A percentile compares a stretch with the other conserved stretches of the same genome.
Conservation (phyloP, 371 early-diverging fungal genomes). For the Apophysomyces elegans region DNA sequence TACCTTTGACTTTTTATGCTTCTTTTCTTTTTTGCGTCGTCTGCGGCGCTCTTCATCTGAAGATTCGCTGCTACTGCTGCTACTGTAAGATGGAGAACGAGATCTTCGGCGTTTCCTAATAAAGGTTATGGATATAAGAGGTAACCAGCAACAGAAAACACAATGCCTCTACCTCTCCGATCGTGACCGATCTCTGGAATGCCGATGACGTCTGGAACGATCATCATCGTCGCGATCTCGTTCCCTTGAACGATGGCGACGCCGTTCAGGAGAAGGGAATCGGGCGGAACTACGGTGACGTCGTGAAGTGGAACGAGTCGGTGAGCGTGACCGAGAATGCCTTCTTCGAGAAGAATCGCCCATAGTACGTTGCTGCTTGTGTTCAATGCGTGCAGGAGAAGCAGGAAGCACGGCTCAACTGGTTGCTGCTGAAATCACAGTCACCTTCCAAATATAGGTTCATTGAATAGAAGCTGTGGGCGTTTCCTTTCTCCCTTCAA, state of each 20-base stretch:
- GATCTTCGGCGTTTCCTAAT: slow-evolving; percentile 21
- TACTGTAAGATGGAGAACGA: slow-evolving; percentile 11
- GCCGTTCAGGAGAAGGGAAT: not conserved
- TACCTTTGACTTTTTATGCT: slow-evolving; percentile 40
- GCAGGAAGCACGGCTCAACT: slow-evolving; percentile 7
- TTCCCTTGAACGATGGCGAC: not conserved
- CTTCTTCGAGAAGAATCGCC: slow-evolving; percentile 18
- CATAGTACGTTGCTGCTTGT: not conserved
- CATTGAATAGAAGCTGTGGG: not conserved
- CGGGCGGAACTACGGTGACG: not conserved
- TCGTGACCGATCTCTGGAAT: slow-evolving; percentile 12
- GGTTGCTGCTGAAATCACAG: slow-evolving; percentile 8
- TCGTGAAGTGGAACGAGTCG: not conserved
- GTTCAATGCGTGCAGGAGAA: not conserved
- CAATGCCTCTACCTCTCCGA: slow-evolving; percentile 9
- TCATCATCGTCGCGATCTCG: not conserved
- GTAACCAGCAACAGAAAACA: too few relatives aligned
- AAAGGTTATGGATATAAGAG: too few relatives aligned
- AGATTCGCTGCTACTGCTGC: slow-evolving; percentile 6
- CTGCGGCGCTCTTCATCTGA: slow-evolving; percentile 16
- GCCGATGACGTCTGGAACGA: slow-evolving; percentile 7
- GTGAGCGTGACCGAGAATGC: slow-evolving; percentile 10
- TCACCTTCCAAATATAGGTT: slow-evolving; percentile 6
- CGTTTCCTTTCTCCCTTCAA: too few relatives aligned
- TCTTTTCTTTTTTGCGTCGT: slow-evolving; percentile 32